phyloP scores from a whole-genome alignment of 2,329 filamentous ascomycete genomes.

The Diplodia scrobiculata region DNA sequence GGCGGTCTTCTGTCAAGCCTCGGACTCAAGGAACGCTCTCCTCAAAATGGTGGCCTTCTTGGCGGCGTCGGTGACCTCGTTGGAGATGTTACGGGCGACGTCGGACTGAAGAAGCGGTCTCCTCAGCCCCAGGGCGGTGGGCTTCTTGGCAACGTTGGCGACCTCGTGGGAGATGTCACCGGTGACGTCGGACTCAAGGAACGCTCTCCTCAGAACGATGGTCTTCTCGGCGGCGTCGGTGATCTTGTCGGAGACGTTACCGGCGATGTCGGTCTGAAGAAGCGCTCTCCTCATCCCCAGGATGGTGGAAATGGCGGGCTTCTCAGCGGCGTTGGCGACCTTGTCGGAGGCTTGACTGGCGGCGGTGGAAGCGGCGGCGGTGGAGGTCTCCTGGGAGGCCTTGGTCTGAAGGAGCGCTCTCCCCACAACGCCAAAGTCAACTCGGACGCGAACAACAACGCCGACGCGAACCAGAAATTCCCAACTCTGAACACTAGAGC shows the following conservation, averaged over 20 bases:
- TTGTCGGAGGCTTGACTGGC: background rate
- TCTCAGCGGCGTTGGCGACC: background rate
- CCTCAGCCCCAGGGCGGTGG: background rate
- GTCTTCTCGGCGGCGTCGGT: background rate
- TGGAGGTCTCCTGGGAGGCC: background rate
- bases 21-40: constrained; percentile 13
- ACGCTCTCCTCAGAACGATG: background rate
- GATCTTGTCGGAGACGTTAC: background rate
- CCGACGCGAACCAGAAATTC: background rate
- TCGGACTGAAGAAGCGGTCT: background rate
- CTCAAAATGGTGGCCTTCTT: background rate
- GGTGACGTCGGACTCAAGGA: background rate
- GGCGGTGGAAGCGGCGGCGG: background rate
- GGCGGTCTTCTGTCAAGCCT: background rate
- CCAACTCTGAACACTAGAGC: background rate
- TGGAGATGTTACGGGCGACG: background rate
- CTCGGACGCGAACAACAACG: background rate
- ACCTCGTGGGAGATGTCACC: background rate
- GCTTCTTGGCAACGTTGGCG: background rate
- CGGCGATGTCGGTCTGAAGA: constrained; percentile 8
- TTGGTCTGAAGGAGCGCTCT: constrained; percentile 16
- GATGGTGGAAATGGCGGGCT: background rate
- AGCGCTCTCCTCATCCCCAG: constrained; percentile 3
- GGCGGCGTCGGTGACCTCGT: background rate
- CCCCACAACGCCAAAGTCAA: background rate